Evolutionary conservation across 192 early-diverging fungal species (phyloP).

Genomic region (Cetraspora pellucida): DNA sequence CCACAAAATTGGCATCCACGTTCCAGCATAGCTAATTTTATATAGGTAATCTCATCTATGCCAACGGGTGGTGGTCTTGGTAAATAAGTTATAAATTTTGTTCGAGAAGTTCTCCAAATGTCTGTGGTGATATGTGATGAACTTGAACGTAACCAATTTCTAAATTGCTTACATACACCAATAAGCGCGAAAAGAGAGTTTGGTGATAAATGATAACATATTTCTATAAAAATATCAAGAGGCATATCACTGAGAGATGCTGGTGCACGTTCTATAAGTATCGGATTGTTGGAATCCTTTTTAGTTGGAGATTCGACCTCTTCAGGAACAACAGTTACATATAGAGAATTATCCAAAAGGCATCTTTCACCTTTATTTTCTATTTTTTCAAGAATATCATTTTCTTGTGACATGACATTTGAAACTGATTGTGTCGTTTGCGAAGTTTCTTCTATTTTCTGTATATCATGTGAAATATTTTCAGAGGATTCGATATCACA

Average conservation of each 20-base stretch:
- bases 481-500: no score
- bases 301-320: no score
- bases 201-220: background rate
- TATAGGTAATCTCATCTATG: slow-evolving; percentile 17
- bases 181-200: background rate
- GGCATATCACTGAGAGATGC: background rate
- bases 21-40: slow-evolving; percentile 1
- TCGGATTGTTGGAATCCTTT: no score
- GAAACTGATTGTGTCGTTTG: no score
- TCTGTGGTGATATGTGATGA: background rate
- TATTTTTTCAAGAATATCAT: no score
- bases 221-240: slow-evolving; percentile 12
- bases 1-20: slow-evolving; percentile 29
- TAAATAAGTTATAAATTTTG: background rate
- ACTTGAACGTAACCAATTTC: slow-evolving; percentile 3
- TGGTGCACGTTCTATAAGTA: background rate
- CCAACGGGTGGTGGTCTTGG: background rate
- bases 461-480: no score
- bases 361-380: no score
- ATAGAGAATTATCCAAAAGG: no score
- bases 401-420: no score
- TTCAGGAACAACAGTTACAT: no score
- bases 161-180: slow-evolving; percentile 13
- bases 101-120: slow-evolving; percentile 14
- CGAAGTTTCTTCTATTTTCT: no score